phyloP scores from a whole-genome alignment of 257 asterid species.

The Solanum acaule region DNA sequence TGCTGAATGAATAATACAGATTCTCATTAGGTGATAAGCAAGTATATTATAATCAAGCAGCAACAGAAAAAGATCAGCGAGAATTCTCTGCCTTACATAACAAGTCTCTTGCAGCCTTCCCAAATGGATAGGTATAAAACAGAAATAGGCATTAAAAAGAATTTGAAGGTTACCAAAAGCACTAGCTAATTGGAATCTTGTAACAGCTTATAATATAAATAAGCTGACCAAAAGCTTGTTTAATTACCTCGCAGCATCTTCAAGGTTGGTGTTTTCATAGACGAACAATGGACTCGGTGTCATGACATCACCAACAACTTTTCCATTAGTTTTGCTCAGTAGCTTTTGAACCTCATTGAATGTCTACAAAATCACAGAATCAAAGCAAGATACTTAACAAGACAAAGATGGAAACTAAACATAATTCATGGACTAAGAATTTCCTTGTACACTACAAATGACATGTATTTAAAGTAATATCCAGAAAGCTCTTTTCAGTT shows the following conservation, averaged over 20 bases:
- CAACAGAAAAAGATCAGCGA: background rate
- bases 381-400: background rate
- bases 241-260: constrained; percentile 78
- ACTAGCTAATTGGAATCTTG: background rate
- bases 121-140: background rate
- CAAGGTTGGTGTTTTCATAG: constrained; percentile 70
- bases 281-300: constrained; percentile 68
- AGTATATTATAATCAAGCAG: background rate
- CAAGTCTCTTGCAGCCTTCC: background rate
- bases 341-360: constrained; percentile 81
- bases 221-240: background rate
- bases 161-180: background rate
- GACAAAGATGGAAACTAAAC: background rate
- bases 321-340: constrained; percentile 70
- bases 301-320: constrained; percentile 86
- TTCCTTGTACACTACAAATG: background rate
- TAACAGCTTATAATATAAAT: background rate
- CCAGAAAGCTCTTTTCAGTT: background rate
- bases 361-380: constrained; percentile 27
- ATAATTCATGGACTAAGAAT: background rate
- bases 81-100: background rate
- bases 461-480: background rate
- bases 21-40: background rate
- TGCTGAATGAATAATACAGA: background rate
- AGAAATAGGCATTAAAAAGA: background rate